Percentiles rank a stretch among this genome's conserved stretches.
phyloP scores from a whole-genome alignment of 1,139 yeast genomes.

The Taphrina deformans region DNA sequence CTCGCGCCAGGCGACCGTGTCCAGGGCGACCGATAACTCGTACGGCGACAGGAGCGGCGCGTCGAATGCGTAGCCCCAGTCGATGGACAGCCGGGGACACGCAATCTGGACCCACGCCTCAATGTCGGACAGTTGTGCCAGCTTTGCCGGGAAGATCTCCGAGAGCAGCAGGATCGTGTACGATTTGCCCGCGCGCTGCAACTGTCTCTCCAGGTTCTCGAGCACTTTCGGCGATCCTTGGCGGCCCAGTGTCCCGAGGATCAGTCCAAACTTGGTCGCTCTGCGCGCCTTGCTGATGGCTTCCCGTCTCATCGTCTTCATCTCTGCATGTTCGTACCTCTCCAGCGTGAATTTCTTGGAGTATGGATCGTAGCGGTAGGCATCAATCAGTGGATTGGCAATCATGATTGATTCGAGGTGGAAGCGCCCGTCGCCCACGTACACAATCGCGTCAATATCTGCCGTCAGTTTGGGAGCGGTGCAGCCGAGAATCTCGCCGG shows the following conservation, averaged over 20 bases:
- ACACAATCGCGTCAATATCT: conserved; percentile 72
- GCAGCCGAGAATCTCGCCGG: conserved; percentile 95
- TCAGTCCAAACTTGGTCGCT: conserved; percentile 67
- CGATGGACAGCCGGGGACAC: conserved; percentile 92
- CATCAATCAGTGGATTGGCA: conserved; percentile 89
- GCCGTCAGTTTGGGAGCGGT: conserved; percentile 79
- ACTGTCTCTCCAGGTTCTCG: conserved; percentile 53
- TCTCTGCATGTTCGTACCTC: conserved; percentile 78
- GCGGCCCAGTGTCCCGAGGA: conserved; percentile 93
- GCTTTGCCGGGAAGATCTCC: conserved; percentile 89
- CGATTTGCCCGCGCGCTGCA: conserved; percentile 55
- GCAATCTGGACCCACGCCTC: conserved; percentile 98
- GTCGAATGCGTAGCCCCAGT: conserved; percentile 97
- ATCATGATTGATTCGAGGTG: conserved; percentile 96
- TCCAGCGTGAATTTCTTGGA: conserved; percentile 87
- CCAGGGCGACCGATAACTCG: conserved; percentile 89
- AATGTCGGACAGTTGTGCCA: conserved; percentile 90
- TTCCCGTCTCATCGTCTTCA: conserved; percentile 68
- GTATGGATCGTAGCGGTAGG: conserved; percentile 92
- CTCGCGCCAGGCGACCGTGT: conserved; percentile 64
- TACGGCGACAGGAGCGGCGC: conserved; percentile 93
- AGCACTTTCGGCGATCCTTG: conserved; percentile 84
- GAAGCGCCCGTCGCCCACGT: conserved; percentile 94
- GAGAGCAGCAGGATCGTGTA: conserved; percentile 82
- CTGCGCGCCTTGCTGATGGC: conserved; percentile 63